These are phyloP conservation scores for Pneumocystis murina DNA, from an alignment of 1,139 yeast species.

Conservation along the genomic window DNA sequence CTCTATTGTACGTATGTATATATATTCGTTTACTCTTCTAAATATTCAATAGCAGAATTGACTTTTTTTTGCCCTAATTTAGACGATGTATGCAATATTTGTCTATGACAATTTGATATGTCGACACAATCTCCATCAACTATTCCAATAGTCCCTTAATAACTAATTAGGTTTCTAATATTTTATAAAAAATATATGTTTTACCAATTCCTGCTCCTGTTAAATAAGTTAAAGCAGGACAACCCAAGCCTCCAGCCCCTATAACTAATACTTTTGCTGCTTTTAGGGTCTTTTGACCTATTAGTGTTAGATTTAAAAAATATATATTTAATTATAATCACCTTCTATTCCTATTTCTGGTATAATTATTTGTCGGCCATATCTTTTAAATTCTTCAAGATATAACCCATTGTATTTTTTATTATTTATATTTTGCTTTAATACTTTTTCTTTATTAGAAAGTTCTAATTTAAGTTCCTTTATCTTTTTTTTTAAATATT, in stretches of 20 bases:
- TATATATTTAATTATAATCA: conserved; percentile 2
- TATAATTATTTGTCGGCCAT: conserved; percentile 92
- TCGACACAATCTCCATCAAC: conserved; percentile 82
- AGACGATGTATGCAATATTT: conserved; percentile 57
- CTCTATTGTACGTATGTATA: not conserved
- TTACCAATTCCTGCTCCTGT: conserved; percentile 80
- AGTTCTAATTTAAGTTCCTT: not conserved
- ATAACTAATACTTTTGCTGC: conserved; percentile 51
- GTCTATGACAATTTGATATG: conserved; percentile 73
- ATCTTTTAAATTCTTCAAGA: conserved; percentile 59
- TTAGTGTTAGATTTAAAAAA: not conserved
- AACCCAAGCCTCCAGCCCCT: conserved; percentile 96
- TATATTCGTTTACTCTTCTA: conserved; percentile 22
- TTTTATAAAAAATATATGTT: conserved; percentile 37
- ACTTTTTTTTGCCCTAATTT: conserved; percentile 59
- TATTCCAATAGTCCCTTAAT: not conserved
- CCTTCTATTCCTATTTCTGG: conserved; percentile 51
- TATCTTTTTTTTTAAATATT: not conserved
- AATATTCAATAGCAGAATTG: conserved; percentile 51
- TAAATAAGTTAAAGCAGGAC: conserved; percentile 75
- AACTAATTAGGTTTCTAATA: conserved; percentile 19
- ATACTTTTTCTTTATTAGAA: not conserved
- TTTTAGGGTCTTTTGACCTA: conserved; percentile 46
- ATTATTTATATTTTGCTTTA: not conserved
- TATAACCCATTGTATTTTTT: conserved; percentile 2